Evolutionary conservation across 345 rosid species (phyloP), one percentile per base, ranked within the genome.

Genomic region (Eucalyptus erythrocorys): DNA sequence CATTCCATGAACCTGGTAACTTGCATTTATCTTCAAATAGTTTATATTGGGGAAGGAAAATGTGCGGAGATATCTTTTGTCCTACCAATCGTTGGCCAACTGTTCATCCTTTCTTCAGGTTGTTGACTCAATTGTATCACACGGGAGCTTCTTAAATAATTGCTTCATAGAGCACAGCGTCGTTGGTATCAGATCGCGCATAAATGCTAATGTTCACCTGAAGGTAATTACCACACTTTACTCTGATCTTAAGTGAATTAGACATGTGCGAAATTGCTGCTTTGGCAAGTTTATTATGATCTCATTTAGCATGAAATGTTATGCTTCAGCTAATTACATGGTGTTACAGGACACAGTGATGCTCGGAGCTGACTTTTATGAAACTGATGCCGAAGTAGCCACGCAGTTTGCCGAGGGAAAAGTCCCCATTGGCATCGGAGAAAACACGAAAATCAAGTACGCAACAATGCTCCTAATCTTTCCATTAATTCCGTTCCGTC

Each of bases 361-460:
- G 98, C 96, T 97, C 49, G 99, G 99, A 26, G 99, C 98, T 6
- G 99, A 96, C 87, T 95, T 87, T 90, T 96, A 97, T 87, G 99
- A 96, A 92, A 96, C 99, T 47, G 99, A 95, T 26, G 93, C 91
- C 57, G 98, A 97, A 92, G 93, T 88, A 59, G 93, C 94, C 61
- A 88, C 96, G 48, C 89, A 92, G 68, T 90, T 95, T 34, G 95
- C 99, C 3, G 98, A 96, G 88, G 98, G 96, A 82, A 93, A 91
- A 91, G 97, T 93, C 43, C 95, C 99, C 8, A 30, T 95, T 88
- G 98, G 99, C 48, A 95, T 96, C 53, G 99, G 99, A 92, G 99
- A 96, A 90, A 96, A 95, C 87, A 43, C 88, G 30, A 76, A 61
- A 64, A 68, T 64, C 71, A 81, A 90, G 86, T 53, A 14, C 8